Percentiles rank a stretch among this genome's conserved stretches.
phyloP scores from a whole-genome alignment of 768 basidiomycete species.

The Thelephora ganbajun region DNA sequence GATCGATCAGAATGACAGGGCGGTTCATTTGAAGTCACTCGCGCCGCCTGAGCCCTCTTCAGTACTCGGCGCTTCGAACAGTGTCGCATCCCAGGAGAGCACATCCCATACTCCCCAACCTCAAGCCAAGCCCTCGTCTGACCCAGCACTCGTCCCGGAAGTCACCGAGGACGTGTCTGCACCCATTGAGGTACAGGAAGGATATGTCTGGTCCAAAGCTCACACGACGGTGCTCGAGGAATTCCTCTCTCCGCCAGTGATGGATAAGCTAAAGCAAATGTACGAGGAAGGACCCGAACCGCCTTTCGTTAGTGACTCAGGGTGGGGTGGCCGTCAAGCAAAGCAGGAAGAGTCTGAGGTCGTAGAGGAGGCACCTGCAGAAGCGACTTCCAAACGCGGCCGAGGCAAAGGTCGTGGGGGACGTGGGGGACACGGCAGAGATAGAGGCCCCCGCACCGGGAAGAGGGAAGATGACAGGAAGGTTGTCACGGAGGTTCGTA shows the following conservation, averaged over 20 bases:
- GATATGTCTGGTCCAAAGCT: constrained; percentile 40
- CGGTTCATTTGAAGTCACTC: constrained; percentile 71
- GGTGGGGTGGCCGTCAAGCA: constrained; percentile 47
- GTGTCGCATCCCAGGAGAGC: constrained; percentile 18
- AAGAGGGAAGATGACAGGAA: constrained; percentile 52
- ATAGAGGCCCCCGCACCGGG: constrained; percentile 27
- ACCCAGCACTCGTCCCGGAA: constrained; percentile 2
- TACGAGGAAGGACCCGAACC: constrained; percentile 73
- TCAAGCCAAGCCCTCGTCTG: neutral
- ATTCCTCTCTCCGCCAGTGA: constrained; percentile 48
- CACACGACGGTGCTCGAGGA: constrained; percentile 41
- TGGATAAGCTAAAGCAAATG: constrained; percentile 54
- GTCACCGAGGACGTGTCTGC: constrained; percentile 18
- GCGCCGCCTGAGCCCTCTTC: constrained; percentile 44
- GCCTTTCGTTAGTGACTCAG: constrained; percentile 57
- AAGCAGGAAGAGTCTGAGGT: constrained; percentile 18
- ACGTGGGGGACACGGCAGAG: constrained; percentile 25
- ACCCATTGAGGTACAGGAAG: constrained; percentile 11
- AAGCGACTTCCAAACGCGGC: constrained; percentile 21
- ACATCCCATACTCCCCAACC: neutral
- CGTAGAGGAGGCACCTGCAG: constrained; percentile 13
- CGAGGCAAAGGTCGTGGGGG: constrained; percentile 34
- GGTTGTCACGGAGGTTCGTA: constrained; percentile 62
- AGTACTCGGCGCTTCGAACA: constrained; percentile 18
- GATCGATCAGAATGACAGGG: constrained; percentile 68